Evolutionary conservation across 345 rosid species (phyloP), one percentile per base, ranked within the genome.

Genomic region (Bruguiera gymnorhiza): DNA sequence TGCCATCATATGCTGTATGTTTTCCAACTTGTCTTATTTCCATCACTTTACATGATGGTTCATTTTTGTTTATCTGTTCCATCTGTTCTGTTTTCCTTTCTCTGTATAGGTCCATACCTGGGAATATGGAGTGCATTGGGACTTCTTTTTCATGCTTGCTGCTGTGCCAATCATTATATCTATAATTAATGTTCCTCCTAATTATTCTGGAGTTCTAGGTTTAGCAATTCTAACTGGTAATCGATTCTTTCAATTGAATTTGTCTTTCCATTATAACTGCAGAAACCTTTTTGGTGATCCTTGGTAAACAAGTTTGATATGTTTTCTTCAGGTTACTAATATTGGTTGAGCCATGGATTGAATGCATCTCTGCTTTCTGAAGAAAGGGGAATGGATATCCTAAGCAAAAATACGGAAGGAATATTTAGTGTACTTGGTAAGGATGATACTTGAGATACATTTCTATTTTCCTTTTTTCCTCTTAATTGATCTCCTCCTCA

Each of bases 71-170:
- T 59, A 82, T 92, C 59, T 34, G 36, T 34, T 34, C 48, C 48
- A 3, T 43, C 24, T 34, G 7, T 34, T 34, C n/a, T 30, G 62
- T 19, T 36, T 52, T 48, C 67, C 36, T 48, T 80, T 67, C 39
- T 0, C 56, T 23, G 27, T 68, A 66, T 70, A 91, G 97, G 91
- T 88, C 69, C 98, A 89, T 70, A 80, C 80, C 21, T 91, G 88
- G 26, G 97, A 95, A 79, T 90, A 92, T 70, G 96, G 97, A 77
- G 85, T 86, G 39, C 96, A 95, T 64, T 88, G 99, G 97, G 88
- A 92, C 76, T 95, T 92, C 89, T 94, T 94, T 80, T 92, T 91
- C 85, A 89, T 96, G 3, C 93, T 92, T 59, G 97, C 97, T 56
- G 88, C 85, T 63, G 90, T 91, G 66, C 81, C 93, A 62, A 77